phyloP scores from a whole-genome alignment of 2,329 filamentous ascomycete genomes.

The Epichloe typhina region DNA sequence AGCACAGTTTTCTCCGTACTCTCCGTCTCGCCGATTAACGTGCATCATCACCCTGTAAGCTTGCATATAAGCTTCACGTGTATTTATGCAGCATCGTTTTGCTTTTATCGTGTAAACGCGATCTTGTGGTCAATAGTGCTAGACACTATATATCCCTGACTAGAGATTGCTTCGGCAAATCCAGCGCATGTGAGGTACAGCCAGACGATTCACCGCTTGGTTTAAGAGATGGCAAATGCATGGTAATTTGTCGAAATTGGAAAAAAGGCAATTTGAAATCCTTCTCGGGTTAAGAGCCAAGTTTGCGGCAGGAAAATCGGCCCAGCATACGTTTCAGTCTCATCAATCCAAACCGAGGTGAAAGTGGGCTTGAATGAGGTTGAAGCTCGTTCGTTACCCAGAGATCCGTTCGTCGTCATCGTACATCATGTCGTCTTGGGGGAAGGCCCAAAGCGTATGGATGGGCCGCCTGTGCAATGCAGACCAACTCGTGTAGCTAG shows the following conservation, averaged over 20 bases:
- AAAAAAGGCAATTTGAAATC: not conserved
- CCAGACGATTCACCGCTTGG: not conserved
- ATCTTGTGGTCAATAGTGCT: not conserved
- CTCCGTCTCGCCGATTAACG: not conserved
- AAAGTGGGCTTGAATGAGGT: not conserved
- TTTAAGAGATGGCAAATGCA: not conserved
- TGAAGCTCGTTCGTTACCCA: not conserved
- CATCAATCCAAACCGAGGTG: not conserved
- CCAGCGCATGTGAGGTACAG: too few relatives aligned
- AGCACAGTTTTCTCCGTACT: not conserved
- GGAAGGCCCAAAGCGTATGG: not conserved
- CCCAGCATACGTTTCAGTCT: not conserved
- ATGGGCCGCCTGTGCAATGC: not conserved
- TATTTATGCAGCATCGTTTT: too few relatives aligned
- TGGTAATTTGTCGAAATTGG: not conserved
- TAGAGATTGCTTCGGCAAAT: too few relatives aligned
- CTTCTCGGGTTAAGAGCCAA: not conserved
- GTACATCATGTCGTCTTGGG: not conserved
- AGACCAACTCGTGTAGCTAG: not conserved
- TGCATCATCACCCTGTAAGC: not conserved
- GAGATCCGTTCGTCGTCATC: not conserved
- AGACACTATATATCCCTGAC: too few relatives aligned
- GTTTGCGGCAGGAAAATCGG: not conserved
- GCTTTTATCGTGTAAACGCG: too few relatives aligned
- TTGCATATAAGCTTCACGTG: not conserved